Percentiles rank a stretch among this genome's conserved stretches.
These are phyloP conservation scores for Tylopilus sp. DNA, from an alignment of 768 basidiomycete genomes.

Conservation along the genomic window DNA sequence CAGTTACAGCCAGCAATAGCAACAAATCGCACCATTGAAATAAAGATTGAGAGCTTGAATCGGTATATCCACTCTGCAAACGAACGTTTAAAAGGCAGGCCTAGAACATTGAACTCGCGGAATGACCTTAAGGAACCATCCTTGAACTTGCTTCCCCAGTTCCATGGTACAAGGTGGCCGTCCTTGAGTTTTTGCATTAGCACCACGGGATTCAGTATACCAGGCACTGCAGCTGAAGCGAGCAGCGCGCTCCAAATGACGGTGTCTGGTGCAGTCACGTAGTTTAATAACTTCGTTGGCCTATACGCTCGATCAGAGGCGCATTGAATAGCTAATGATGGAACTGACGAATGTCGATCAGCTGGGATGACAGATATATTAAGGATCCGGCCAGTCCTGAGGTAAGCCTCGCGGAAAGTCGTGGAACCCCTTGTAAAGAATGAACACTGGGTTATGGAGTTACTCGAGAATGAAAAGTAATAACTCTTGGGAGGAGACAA, in stretches of 20 bases:
- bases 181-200: constrained; percentile 87
- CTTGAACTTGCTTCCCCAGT: constrained; percentile 91
- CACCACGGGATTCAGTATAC: constrained; percentile 93
- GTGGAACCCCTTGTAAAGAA: constrained; percentile 93
- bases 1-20: constrained; percentile 1
- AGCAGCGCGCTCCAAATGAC: constrained; percentile 78
- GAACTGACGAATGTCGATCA: constrained; percentile 76
- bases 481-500: constrained; percentile 4
- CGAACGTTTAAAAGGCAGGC: not conserved
- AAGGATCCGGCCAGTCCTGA: constrained; percentile 87
- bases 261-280: constrained; percentile 93
- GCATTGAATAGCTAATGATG: not conserved
- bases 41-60: constrained; percentile 84
- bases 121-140: constrained; percentile 81
- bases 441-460: constrained; percentile 46
- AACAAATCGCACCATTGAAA: constrained; percentile 61
- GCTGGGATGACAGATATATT: constrained; percentile 93
- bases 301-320: constrained; percentile 36
- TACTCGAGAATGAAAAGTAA: not conserved
- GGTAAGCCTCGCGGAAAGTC: constrained; percentile 94
- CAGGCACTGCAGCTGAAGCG: constrained; percentile 92
- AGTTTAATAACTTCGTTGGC: constrained; percentile 94
- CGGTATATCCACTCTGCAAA: constrained; percentile 85
- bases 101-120: not conserved
- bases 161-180: constrained; percentile 84